phyloP scores from a whole-genome alignment of 192 early-diverging fungal genomes.

The Chytriomyces confervae region DNA sequence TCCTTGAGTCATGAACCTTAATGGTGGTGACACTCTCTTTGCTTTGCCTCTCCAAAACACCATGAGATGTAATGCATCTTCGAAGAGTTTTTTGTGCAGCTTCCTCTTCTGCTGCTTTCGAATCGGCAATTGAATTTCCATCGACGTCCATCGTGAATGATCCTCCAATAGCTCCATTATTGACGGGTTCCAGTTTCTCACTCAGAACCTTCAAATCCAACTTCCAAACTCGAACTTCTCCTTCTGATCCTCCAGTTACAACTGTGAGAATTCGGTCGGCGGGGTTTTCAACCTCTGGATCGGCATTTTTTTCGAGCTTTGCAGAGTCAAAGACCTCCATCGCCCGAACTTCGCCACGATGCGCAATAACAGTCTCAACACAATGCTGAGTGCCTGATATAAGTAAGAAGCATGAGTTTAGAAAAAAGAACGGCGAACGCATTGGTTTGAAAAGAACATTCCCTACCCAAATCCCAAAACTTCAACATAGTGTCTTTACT shows the following conservation, averaged over 20 bases:
- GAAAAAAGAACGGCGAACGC: no score
- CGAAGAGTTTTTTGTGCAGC: conserved; percentile 42
- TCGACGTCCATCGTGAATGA: conserved; percentile 34
- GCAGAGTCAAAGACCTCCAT: conserved; percentile 69
- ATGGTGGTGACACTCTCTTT: conserved; percentile 82
- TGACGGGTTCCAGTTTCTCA: conserved; percentile 59
- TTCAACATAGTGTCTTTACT: conserved; percentile 97
- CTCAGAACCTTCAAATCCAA: conserved; percentile 68
- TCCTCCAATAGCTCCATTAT: conserved; percentile 45
- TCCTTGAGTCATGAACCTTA: conserved; percentile 76
- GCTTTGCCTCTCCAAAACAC: conserved; percentile 78
- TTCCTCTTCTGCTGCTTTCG: conserved; percentile 13
- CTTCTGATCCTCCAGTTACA: conserved; percentile 81
- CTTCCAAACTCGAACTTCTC: conserved; percentile 87
- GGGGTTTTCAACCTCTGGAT: not conserved
- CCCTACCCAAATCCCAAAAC: conserved; percentile 85
- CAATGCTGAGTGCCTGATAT: conserved; percentile 77
- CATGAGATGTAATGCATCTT: conserved; percentile 76
- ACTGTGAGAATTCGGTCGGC: not conserved
- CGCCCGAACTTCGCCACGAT: conserved; percentile 94
- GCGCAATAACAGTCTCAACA: conserved; percentile 90
- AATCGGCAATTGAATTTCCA: conserved; percentile 19
- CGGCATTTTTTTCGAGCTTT: not conserved
- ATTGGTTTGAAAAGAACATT: not conserved
- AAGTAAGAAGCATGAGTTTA: not conserved